A percentile compares a stretch with the other conserved stretches of the same genome.
Conservation (phyloP, 2,329 filamentous ascomycete genomes). For the Cladophialophora chaetospira region DNA sequence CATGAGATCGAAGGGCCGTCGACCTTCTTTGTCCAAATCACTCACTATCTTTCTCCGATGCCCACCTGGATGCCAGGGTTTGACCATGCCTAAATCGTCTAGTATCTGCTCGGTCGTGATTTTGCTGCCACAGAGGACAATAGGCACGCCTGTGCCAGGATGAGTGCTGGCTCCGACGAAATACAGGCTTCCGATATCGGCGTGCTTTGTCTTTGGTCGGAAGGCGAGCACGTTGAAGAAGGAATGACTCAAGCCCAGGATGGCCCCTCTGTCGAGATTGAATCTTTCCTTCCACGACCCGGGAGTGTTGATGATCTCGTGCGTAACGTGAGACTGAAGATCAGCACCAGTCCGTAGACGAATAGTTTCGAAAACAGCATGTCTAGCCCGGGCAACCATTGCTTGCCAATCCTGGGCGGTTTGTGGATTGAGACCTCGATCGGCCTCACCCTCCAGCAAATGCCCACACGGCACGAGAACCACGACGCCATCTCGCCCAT, state of each 20-base stretch:
- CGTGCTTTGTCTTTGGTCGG: conserved; percentile 38
- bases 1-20: conserved; percentile 22
- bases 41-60: conserved; percentile 27
- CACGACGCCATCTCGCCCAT: conserved; percentile 65
- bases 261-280: conserved; percentile 74
- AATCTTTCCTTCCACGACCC: conserved; percentile 65
- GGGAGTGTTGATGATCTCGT: conserved; percentile 69
- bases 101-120: conserved; percentile 60
- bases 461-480: conserved; percentile 74
- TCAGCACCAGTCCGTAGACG: conserved; percentile 61
- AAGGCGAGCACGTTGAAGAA: conserved; percentile 59
- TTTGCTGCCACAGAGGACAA: conserved; percentile 69
- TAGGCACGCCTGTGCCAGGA: conserved; percentile 74
- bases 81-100: conserved; percentile 39
- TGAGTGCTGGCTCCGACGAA: conserved; percentile 77
- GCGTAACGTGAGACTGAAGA: conserved; percentile 51
- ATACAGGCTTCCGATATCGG: conserved; percentile 52
- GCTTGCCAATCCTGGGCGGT: conserved; percentile 60
- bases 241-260: conserved; percentile 69
- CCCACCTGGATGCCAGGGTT: conserved; percentile 43
- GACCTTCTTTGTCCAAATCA: conserved; percentile 25
- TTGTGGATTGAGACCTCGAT: conserved; percentile 33
- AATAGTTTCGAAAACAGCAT: conserved; percentile 64
- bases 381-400: conserved; percentile 62
- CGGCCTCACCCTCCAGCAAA: conserved; percentile 47